Evolutionary conservation across 2,329 filamentous ascomycete species (phyloP), one percentile per base, ranked within the genome.

Genomic region (Albophoma yamanashiensis): DNA sequence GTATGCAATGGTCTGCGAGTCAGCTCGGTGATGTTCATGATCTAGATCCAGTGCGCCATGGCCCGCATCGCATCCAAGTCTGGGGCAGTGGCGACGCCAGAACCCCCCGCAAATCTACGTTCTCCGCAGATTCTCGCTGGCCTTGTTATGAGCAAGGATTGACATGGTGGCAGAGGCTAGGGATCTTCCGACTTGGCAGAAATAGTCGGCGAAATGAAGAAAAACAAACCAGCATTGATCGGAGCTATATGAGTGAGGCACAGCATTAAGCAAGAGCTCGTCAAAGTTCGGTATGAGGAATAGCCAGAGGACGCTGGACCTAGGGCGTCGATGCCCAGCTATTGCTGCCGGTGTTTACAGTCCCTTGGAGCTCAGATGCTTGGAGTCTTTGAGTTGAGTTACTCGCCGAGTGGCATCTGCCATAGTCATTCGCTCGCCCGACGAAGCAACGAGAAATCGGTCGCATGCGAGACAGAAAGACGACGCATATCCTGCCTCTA

Each of bases 341-440:
- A 22, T n/a, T 11, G 27, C 25, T 34, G 15, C 47, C 47, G n/a
- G 34, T 2, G 22, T n/a, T 12, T 31, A 36, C 3, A n/a, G 17
- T 36, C 9, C 4, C 50, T 9, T 36, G 4, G 7, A 7, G 14
- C 14, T 8, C 2, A 11, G 12, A 15, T 11, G 43, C 31, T 31
- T 53, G 20, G 27, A 53, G 11, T 3, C 15, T 1, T 36, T n/a
- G 17, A 22, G 31, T 53, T 14, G 69, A 76, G 64, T 66, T 80
- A 17, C 77, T 86, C 6, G 64, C 65, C 80, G 15, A 77, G 85
- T 5, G 82, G 80, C 9, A 68, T 83, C 34, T 81, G 85, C 68
- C 82, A n/a, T n/a, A n/a, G n/a, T n/a, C n/a, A n/a, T n/a, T n/a
- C n/a, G n/a, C n/a, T n/a, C n/a, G n/a, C 15, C 7, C 12, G 11